A percentile compares a stretch with the other conserved stretches of the same genome.
Conservation (phyloP, 352 stramenopile species). For the Globisporangium barbulae region DNA sequence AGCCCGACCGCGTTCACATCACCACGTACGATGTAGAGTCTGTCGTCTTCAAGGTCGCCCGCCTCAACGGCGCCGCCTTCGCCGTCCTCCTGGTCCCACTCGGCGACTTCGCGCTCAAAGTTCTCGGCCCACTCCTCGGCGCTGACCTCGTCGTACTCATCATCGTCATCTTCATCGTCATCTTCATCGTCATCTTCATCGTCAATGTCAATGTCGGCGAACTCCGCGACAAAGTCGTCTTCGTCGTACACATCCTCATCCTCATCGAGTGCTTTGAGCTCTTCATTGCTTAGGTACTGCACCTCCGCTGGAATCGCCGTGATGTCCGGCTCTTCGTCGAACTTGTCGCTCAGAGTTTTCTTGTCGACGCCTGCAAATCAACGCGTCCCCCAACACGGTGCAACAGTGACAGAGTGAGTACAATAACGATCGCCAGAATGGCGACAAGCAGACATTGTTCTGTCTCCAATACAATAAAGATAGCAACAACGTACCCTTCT, state of each 20-base stretch:
- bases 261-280: constrained; percentile 27
- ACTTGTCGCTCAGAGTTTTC: constrained; percentile 54
- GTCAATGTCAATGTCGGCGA: constrained; percentile 22
- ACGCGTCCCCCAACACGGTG: not conserved
- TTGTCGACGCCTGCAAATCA: constrained; percentile 27
- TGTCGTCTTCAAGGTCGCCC: constrained; percentile 51
- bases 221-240: constrained; percentile 29
- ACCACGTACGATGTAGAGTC: constrained; percentile 59
- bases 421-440: not conserved
- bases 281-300: constrained; percentile 51
- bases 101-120: constrained; percentile 62
- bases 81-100: constrained; percentile 43
- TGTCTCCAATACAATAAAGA: not conserved
- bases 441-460: not conserved
- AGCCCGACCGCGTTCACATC: not conserved
- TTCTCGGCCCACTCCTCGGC: constrained; percentile 60
- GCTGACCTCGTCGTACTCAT: constrained; percentile 41
- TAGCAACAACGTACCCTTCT: constrained; percentile 30
- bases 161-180: constrained; percentile 27
- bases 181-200: constrained; percentile 33
- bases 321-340: constrained; percentile 47
- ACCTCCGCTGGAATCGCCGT: constrained; percentile 54
- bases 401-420: not conserved
- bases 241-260: constrained; percentile 24
- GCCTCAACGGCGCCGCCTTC: not conserved